Percentiles rank a stretch among this genome's conserved stretches.
These are phyloP conservation scores for Metschnikowia corniflorae DNA, from an alignment of 805 yeast species.

Conservation along the genomic window DNA sequence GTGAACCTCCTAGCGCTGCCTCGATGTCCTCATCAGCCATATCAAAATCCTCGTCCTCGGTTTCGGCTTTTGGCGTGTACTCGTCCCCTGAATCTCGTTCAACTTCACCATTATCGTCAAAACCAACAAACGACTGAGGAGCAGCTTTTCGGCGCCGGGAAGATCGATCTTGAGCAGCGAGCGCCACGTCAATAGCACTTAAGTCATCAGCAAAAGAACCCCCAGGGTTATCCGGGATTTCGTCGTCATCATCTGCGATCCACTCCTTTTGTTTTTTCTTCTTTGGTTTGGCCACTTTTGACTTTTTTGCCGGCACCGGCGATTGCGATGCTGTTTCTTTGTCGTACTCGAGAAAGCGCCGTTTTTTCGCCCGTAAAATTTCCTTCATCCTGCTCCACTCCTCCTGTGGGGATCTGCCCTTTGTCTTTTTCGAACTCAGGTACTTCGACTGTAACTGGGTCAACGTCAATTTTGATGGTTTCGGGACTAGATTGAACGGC, in stretches of 20 bases:
- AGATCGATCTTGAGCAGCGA: slow-evolving; percentile 1
- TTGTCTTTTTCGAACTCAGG: no score
- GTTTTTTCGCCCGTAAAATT: slow-evolving; percentile 15
- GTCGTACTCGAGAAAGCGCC: slow-evolving; percentile 4
- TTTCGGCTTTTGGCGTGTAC: slow-evolving; percentile 7
- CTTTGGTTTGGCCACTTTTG: background rate
- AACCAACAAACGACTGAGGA: slow-evolving; percentile 8
- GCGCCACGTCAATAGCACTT: slow-evolving; percentile 5
- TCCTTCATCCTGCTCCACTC: no score
- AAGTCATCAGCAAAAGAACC: background rate
- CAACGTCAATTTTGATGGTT: slow-evolving; percentile 12
- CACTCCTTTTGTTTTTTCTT: background rate
- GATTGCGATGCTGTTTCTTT: background rate
- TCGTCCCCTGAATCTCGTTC: slow-evolving; percentile 8
- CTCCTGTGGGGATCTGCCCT: no score
- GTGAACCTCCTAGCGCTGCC: background rate
- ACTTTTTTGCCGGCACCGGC: slow-evolving; percentile 1
- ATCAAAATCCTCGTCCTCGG: slow-evolving; percentile 1
- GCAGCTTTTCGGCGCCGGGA: slow-evolving; percentile 7
- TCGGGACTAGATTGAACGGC: slow-evolving; percentile 7
- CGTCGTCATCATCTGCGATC: background rate
- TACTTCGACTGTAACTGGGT: slow-evolving; percentile 10
- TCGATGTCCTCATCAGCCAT: background rate
- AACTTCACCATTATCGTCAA: slow-evolving; percentile 1
- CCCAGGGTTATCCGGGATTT: no score